Evolutionary conservation across 345 rosid genomes (phyloP), one percentile per base, ranked within the genome.

Genomic region (Citrus hindsii): DNA sequence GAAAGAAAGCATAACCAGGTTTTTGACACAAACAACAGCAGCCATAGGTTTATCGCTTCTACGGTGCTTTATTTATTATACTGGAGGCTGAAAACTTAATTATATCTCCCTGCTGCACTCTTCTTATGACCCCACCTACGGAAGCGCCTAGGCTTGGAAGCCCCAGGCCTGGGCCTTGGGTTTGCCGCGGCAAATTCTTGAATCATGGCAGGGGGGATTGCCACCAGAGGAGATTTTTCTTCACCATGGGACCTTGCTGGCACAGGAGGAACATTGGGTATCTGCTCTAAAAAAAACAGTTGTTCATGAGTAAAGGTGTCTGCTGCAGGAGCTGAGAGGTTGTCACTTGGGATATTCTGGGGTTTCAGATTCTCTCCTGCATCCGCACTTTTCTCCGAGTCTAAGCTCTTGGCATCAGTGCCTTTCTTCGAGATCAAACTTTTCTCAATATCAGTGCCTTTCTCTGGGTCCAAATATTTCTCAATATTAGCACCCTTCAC

Each of bases 371-470:
- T 18, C 14, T 71, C 40, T 53, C 32, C 42, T 18, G 61, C 40
- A 71, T 10, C 74, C 6, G 28, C 0, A 7, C 13, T 22, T 71
- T 71, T 71, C 74, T 32, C 42, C 1, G 62, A 53, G 40, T 53
- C 74, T 37, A 53, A 30, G 25, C 62, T 71, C 74, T 71, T 61
- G 33, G 42, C 55, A 30, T 71, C 74, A 71, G 62, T 53, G 18
- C 61, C 62, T 53, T 71, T 37, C 42, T 53, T 25, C 2, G 28
- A 71, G 38, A 19, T 38, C 40, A 7, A 70, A 55, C 74, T 30
- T 22, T 68, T 68, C 71, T 68, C 71, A 68, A 22, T 37, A 67
- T 22, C 70, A 67, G 4, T 9, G 48, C 70, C 60, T 12, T 30
- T 10, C 21, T 37, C 22, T 40, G 16, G 38, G 60, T 22, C 48